These are phyloP conservation scores for Arthrobotrys entomopaga DNA, from an alignment of 2,329 filamentous ascomycete species.

Conservation along the genomic window DNA sequence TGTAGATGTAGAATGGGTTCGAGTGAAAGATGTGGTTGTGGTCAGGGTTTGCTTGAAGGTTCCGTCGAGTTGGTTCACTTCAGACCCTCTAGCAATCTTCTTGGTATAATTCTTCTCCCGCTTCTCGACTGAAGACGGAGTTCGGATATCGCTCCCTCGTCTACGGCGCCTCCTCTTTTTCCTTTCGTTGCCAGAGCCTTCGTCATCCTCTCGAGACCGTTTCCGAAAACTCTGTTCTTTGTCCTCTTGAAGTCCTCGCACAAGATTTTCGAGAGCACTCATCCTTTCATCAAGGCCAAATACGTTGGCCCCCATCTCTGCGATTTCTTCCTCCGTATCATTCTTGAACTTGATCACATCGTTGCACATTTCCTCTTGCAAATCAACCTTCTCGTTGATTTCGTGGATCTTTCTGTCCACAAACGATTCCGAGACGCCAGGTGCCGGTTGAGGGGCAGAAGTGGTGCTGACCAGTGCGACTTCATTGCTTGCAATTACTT, in stretches of 20 bases:
- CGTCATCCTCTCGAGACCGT: slow-evolving; percentile 26
- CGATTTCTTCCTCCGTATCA: slow-evolving; percentile 43
- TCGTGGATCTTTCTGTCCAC: slow-evolving; percentile 44
- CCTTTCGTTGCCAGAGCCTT: slow-evolving; percentile 25
- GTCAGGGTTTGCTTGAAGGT: slow-evolving; percentile 47
- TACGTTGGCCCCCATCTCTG: slow-evolving; percentile 45
- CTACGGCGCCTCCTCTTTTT: slow-evolving; percentile 29
- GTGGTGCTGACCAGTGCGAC: slow-evolving; percentile 4
- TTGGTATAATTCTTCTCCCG: slow-evolving; percentile 35
- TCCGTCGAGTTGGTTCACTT: slow-evolving; percentile 44
- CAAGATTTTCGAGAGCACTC: slow-evolving; percentile 31
- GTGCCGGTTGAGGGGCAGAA: slow-evolving; percentile 3
- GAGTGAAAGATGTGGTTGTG: slow-evolving; percentile 50
- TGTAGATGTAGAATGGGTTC: slow-evolving; percentile 46
- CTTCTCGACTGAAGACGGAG: slow-evolving; percentile 27
- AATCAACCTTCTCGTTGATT: slow-evolving; percentile 47
- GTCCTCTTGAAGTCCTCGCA: slow-evolving; percentile 33
- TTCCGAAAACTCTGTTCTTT: slow-evolving; percentile 48
- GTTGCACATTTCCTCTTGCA: slow-evolving; percentile 53
- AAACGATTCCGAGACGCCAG: slow-evolving; percentile 34
- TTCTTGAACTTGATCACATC: slow-evolving; percentile 51
- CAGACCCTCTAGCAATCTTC: slow-evolving; percentile 34
- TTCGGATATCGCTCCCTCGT: slow-evolving; percentile 31
- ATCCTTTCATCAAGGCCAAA: slow-evolving; percentile 50
- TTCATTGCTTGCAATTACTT: not conserved